Evolutionary conservation across 176 grass and related monocot species (phyloP), one percentile per base, ranked within the genome.

Genomic region (Microstegium vimineum): DNA sequence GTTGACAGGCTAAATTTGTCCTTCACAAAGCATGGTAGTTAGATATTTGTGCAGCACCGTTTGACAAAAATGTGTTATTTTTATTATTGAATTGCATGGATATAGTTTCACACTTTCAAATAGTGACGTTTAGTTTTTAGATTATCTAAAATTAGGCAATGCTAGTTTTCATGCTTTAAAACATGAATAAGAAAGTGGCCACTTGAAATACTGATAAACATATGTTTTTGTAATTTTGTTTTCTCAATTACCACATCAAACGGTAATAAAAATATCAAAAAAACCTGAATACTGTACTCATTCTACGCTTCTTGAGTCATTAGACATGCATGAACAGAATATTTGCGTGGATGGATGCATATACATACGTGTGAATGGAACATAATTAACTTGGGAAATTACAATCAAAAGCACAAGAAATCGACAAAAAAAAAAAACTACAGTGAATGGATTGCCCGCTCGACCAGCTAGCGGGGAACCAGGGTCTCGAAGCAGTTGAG

Each of bases 401-500:
- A 17, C 8, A 32, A 52, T 22, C 0, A 13, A 33, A 52, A 52
- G 17, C 17, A 13, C 16, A 51, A 49, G 1, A 22, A 73, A 73
- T 5, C 70, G 9, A 52, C 2, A 74, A 36, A 52, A 42, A 47
- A 18, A 47, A 22, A 49, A 18, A 18, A 15, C 51, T 74, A 4
- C 16, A 34, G 18, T 0, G 4, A 34, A 33, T 73, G 28, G 43
- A 51, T 33, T 51, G 3, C 3, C 31, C 1, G 8, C 9, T 61
- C 62, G 8, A 51, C 75, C 71, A 87, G 28, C 75, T 62, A 87
- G 28, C 64, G 71, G n/a, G 85, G 70, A 31, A 88, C 70, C 12
- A 94, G 56, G 33, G 92, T 89, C 66, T 94, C 92, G 79, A 94
- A 94, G 83, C 86, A 91, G 33, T 89, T 60, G 30, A 94, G 87